Percentiles rank a stretch among this genome's conserved stretches.
Evolutionary conservation across 208 protist species (phyloP).

Genomic region (Herpetomonas tarakana): DNA sequence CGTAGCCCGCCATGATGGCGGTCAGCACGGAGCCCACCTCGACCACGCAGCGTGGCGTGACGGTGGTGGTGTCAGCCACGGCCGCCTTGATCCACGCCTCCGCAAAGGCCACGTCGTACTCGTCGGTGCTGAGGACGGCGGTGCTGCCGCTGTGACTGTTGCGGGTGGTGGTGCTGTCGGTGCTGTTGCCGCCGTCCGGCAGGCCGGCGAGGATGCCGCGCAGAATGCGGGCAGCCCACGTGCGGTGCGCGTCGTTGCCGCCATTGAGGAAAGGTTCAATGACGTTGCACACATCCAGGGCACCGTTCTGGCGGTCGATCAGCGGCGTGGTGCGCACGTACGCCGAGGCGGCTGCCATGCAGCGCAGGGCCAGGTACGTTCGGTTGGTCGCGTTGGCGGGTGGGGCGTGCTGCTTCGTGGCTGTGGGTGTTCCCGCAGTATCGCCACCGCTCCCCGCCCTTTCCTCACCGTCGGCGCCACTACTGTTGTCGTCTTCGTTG

Average conservation of each 20-base stretch:
- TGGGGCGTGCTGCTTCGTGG: slow-evolving; percentile 2
- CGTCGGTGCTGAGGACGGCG: slow-evolving; percentile 33
- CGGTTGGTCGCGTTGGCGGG: slow-evolving; percentile 10
- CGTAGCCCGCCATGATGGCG: slow-evolving; percentile 53
- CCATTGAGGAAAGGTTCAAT: slow-evolving; percentile 31
- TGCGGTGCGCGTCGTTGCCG: slow-evolving; percentile 27
- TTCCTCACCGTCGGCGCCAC: neutral
- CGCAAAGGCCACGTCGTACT: slow-evolving; percentile 44
- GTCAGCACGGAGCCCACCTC: slow-evolving; percentile 49
- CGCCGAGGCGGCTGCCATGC: slow-evolving; percentile 48
- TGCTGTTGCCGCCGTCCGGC: slow-evolving; percentile 13
- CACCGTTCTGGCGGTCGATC: slow-evolving; percentile 30
- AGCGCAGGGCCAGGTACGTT: slow-evolving; percentile 21
- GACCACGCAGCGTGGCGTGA: slow-evolving; percentile 56
- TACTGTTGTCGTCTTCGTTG: neutral
- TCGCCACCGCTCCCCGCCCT: neutral
- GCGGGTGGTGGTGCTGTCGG: neutral
- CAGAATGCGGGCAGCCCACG: slow-evolving; percentile 43
- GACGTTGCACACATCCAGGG: slow-evolving; percentile 25
- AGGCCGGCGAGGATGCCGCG: slow-evolving; percentile 45
- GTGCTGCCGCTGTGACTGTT: neutral
- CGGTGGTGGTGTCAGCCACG: slow-evolving; percentile 5
- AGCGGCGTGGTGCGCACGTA: slow-evolving; percentile 68
- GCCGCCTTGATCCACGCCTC: slow-evolving; percentile 50
- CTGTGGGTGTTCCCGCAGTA: too few relatives aligned